Percentiles rank a stretch among this genome's conserved stretches.
These are phyloP conservation scores for Verbena officinalis DNA, from an alignment of 257 asterid genomes.

Conservation along the genomic window DNA sequence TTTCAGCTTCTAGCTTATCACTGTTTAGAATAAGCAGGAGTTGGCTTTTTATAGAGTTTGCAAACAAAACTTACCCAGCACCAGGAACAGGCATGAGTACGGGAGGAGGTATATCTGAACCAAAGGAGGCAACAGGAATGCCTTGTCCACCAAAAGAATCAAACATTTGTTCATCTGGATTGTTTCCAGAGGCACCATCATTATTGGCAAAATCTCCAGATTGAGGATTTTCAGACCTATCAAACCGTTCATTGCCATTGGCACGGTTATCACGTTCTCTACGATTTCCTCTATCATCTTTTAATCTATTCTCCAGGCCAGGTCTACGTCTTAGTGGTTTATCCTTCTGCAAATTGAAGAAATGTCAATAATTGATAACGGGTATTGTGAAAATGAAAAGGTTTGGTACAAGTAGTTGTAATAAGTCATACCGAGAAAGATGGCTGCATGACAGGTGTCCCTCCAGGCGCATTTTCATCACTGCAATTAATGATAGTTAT, in stretches of 20 bases:
- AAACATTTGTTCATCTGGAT: conserved; percentile 78
- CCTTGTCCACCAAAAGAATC: conserved; percentile 87
- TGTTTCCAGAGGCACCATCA: conserved; percentile 61
- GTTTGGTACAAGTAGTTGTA: neutral
- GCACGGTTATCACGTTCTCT: conserved; percentile 73
- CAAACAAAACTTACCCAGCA: conserved; percentile 74
- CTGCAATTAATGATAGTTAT: conserved; percentile 49
- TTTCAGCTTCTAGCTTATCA: too few relatives aligned
- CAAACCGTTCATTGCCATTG: conserved; percentile 67
- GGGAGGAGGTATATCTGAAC: conserved; percentile 89
- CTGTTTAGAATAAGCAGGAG: too few relatives aligned
- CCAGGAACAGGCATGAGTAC: conserved; percentile 99
- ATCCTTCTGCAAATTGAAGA: conserved; percentile 68
- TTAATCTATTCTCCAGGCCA: conserved; percentile 65
- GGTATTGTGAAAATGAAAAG: neutral
- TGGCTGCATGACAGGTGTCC: conserved; percentile 88
- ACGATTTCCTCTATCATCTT: conserved; percentile 77
- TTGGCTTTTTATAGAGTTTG: too few relatives aligned
- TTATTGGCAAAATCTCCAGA: conserved; percentile 63
- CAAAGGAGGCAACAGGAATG: conserved; percentile 67
- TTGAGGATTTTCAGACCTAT: conserved; percentile 70
- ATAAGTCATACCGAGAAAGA: conserved; percentile 63
- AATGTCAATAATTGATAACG: conserved; percentile 17
- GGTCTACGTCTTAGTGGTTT: conserved; percentile 72
- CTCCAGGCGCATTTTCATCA: conserved; percentile 96